Base-by-base conservation (phyloP, 2,329 filamentous ascomycete species). In the Elsinoe necatrix region DNA sequence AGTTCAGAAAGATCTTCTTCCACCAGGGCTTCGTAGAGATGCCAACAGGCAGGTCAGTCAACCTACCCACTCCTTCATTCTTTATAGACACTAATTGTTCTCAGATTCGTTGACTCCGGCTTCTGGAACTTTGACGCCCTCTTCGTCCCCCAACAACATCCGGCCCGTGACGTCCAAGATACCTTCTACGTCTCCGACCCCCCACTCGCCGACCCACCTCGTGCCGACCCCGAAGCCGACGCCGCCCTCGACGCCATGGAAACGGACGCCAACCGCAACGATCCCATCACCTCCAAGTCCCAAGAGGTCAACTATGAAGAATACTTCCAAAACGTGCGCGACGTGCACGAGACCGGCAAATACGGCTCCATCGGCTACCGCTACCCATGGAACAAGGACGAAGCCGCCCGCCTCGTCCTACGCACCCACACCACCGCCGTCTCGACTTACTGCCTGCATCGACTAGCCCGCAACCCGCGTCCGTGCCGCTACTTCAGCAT, bases 101-200 rank as follows among this genome's bases (percentile, higher is more conserved):
- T 9, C 55, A 79, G 77, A 71, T 96, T 85, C 70, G 91, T 97
- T 61, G 93, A 98, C 75, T 92, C 91, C 11, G 91, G 92, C 47
- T 96, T 97, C 84, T 98, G 93, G 90, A 97, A 97, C 74, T 97
- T 97, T 72, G 92, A 97, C 68, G 84, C 91, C 21, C 88, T 98
- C 61, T 96, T 92, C 72, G 92, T 97, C 55, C 92, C 92, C 27
- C 93, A 95, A 75, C 93, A 98, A 79, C 93, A 98, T 72, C 93
- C 93, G 54, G 93, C 93, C 59, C 89, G 93, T 69, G 93, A 98
- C 71, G 80, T 96, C 63, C 93, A 98, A 78, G 93, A 98, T 68
- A 97, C 93, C 57, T 97, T 97, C 78, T 98, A 96, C 77, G 92
- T 97, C 67, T 90, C 90, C 39, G 91, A 98, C 67, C 93, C 93